Conservation (phyloP, 1,139 yeast genomes). For the Arxiozyma slooffiae region DNA sequence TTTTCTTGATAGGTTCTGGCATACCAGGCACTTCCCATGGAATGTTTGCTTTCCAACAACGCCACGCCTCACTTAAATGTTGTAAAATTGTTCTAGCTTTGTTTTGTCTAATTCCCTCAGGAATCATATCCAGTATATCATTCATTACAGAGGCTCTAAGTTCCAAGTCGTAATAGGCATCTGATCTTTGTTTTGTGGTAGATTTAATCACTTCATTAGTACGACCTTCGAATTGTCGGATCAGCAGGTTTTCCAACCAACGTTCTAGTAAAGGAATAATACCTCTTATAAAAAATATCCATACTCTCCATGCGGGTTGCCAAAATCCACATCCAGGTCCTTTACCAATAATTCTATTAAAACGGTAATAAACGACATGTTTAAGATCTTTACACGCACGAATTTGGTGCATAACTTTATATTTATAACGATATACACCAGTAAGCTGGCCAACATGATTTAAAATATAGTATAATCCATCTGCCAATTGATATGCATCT, state of each 20-base stretch:
- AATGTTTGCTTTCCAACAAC: slow-evolving; percentile 98
- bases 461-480: slow-evolving; percentile 79
- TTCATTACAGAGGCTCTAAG: slow-evolving; percentile 90
- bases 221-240: slow-evolving; percentile 95
- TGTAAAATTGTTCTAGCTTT: slow-evolving; percentile 83
- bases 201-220: slow-evolving; percentile 89
- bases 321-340: slow-evolving; percentile 99
- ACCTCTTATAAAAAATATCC: slow-evolving; percentile 89
- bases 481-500: slow-evolving; percentile 91
- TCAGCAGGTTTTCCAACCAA: slow-evolving; percentile 86
- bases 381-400: slow-evolving; percentile 92
- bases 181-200: slow-evolving; percentile 89
- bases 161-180: slow-evolving; percentile 89
- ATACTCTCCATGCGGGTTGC: slow-evolving; percentile 98
- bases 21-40: slow-evolving; percentile 98
- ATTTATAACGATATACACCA: slow-evolving; percentile 93
- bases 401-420: slow-evolving; percentile 96
- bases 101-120: slow-evolving; percentile 83
- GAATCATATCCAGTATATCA: slow-evolving; percentile 93
- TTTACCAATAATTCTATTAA: slow-evolving; percentile 75
- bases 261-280: slow-evolving; percentile 86
- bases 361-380: slow-evolving; percentile 77
- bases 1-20: slow-evolving; percentile 80
- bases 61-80: slow-evolving; percentile 96
- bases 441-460: slow-evolving; percentile 93